These are phyloP conservation scores for Fusarium subtropicale DNA, from an alignment of 2,329 filamentous ascomycete genomes.

Conservation along the genomic window DNA sequence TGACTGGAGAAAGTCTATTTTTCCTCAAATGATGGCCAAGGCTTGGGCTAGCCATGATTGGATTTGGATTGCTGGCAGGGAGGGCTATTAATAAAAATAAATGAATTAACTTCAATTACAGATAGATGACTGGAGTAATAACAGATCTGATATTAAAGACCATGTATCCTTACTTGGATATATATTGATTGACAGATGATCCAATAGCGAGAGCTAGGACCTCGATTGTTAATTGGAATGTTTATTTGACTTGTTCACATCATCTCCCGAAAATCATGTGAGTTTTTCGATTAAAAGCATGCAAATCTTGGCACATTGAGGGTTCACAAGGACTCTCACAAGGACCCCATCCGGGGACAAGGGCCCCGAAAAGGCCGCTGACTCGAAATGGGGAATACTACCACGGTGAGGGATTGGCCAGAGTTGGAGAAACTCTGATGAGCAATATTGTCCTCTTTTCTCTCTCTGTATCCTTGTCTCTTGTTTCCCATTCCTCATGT, in stretches of 20 bases:
- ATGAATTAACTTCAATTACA: neutral
- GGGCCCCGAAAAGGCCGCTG: constrained; percentile 23
- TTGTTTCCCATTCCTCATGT: constrained; percentile 20
- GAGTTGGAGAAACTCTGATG: constrained; percentile 20
- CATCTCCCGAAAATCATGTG: neutral
- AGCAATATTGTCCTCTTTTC: neutral
- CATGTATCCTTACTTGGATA: neutral
- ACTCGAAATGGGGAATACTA: neutral
- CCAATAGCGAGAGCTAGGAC: neutral
- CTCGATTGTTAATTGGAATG: neutral
- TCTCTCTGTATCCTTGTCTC: neutral
- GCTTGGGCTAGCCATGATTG: constrained; percentile 1
- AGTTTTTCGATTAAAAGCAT: neutral
- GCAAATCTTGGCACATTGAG: constrained; percentile 16
- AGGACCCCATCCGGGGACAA: constrained; percentile 24
- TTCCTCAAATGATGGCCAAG: constrained; percentile 18
- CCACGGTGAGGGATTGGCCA: neutral
- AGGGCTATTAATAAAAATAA: neutral
- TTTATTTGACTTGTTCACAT: neutral
- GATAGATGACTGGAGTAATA: neutral
- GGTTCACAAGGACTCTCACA: neutral
- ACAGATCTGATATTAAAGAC: neutral
- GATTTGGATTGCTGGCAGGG: neutral
- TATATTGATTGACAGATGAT: neutral
- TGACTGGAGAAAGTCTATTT: constrained; percentile 28